A percentile compares a stretch with the other conserved stretches of the same genome.
Evolutionary conservation across 371 early-diverging fungal genomes (phyloP).

Genomic region (Coemansia sp.): DNA sequence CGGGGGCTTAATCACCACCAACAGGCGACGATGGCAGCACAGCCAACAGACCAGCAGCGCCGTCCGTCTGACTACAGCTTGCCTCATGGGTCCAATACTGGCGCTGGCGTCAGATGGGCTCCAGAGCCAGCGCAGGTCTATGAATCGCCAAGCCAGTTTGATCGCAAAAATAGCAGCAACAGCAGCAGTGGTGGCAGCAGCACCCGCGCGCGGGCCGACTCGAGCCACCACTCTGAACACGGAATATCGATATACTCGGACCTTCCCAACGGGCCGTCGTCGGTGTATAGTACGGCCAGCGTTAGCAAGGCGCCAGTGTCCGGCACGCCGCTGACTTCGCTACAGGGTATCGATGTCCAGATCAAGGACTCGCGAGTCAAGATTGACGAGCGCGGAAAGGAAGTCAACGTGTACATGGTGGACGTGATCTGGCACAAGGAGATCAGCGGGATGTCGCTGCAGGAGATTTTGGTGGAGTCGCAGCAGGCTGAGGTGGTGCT

Average conservation of each 20-base stretch:
- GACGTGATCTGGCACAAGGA: conserved; percentile 37
- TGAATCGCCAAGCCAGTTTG: not conserved
- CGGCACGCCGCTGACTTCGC: conserved; percentile 37
- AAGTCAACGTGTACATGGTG: conserved; percentile 52
- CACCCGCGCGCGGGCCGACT: conserved; percentile 2
- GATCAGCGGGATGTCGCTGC: conserved; percentile 39
- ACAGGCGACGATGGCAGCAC: not conserved
- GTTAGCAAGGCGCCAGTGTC: not conserved
- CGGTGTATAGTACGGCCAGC: conserved; percentile 6
- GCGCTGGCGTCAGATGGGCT: conserved; percentile 15
- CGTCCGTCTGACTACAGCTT: conserved; percentile 4
- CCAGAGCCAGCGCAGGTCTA: not conserved
- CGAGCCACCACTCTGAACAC: not conserved
- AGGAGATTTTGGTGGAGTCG: conserved; percentile 40
- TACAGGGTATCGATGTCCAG: conserved; percentile 54
- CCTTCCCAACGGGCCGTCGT: conserved; percentile 5
- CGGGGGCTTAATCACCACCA: not conserved
- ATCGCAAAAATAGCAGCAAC: conserved; percentile 8
- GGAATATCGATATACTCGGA: not conserved
- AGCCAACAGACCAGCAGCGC: conserved; percentile 5
- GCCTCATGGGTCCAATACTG: not conserved
- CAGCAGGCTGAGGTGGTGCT: conserved; percentile 56
- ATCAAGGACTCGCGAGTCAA: conserved; percentile 66
- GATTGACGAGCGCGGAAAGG: conserved; percentile 71
- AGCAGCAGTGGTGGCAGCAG: conserved; percentile 3